Percentiles rank a stretch among this genome's conserved stretches.
Conservation (phyloP, 2,329 filamentous ascomycete genomes). For the Xylariales sp. region DNA sequence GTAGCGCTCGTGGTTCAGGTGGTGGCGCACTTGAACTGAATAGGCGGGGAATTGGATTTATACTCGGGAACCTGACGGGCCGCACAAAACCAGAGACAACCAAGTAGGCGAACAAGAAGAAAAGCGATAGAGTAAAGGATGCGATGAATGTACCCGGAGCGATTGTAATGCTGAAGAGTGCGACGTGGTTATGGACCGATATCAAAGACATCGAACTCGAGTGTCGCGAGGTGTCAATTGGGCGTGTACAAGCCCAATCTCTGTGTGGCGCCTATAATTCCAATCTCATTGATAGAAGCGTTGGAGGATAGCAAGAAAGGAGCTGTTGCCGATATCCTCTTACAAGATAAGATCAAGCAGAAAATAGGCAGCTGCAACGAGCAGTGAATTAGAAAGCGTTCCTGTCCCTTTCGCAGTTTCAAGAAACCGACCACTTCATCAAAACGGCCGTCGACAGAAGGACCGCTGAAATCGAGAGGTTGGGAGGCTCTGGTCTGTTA, state of each 20-base stretch:
- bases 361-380: slow-evolving; percentile 1
- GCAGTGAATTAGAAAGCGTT: neutral
- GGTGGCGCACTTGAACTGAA: slow-evolving; percentile 3
- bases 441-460: slow-evolving; percentile 1
- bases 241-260: neutral
- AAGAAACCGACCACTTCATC: neutral
- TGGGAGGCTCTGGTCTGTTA: slow-evolving; percentile 17
- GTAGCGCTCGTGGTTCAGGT: slow-evolving; percentile 1
- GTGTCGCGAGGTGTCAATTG: neutral
- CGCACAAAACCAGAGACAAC: slow-evolving; percentile 30
- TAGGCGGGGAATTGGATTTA: slow-evolving; percentile 10
- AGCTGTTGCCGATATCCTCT: too few species aligned
- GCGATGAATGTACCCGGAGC: slow-evolving; percentile 55
- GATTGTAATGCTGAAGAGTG: slow-evolving; percentile 54
- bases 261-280: neutral
- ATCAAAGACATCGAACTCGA: slow-evolving; percentile 39
- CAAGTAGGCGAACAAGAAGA: slow-evolving; percentile 47
- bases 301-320: too few species aligned
- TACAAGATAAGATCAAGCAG: too few species aligned
- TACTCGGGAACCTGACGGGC: slow-evolving; percentile 6
- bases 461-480: slow-evolving; percentile 23
- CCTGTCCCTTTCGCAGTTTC: neutral
- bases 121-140: slow-evolving; percentile 42
- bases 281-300: neutral
- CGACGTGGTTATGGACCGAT: slow-evolving; percentile 58